Percentiles rank a stretch among this genome's conserved stretches.
Conservation (phyloP, 345 rosid genomes). For the Euclidium syriacum region DNA sequence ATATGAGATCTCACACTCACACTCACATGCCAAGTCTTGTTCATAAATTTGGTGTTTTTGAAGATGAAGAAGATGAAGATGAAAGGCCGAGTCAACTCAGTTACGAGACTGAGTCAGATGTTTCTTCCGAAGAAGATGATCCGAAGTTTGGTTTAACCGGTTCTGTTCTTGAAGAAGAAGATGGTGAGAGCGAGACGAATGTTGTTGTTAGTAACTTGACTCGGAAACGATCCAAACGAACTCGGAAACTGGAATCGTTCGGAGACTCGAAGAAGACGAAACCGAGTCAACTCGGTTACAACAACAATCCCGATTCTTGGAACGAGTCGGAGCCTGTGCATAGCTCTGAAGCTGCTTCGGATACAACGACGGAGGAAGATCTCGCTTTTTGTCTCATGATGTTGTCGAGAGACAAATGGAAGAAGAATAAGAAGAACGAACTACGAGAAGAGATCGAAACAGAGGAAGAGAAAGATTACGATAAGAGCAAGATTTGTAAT, state of each 20-base stretch:
- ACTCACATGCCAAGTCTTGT: slow-evolving; percentile 67
- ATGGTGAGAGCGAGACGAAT: slow-evolving; percentile 69
- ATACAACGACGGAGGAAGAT: slow-evolving; percentile 74
- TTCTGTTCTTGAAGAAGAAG: slow-evolving; percentile 55
- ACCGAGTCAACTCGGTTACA: slow-evolving; percentile 22
- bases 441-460: slow-evolving; percentile 36
- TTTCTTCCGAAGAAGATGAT: slow-evolving; percentile 48
- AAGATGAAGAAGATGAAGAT: slow-evolving; percentile 23
- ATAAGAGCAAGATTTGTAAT: slow-evolving; percentile 26
- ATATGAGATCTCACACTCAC: slow-evolving; percentile 78
- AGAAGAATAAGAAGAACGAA: slow-evolving; percentile 33
- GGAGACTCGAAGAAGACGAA: slow-evolving; percentile 20
- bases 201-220: slow-evolving; percentile 30
- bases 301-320: too few relatives aligned
- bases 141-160: slow-evolving; percentile 48
- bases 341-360: slow-evolving; percentile 81
- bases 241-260: slow-evolving; percentile 33
- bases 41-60: slow-evolving; percentile 9
- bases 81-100: slow-evolving; percentile 34
- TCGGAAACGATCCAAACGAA: slow-evolving; percentile 61
- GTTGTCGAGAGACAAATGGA: slow-evolving; percentile 87
- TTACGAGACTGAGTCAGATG: slow-evolving; percentile 35
- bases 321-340: slow-evolving; percentile 49
- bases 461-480: slow-evolving; percentile 39
- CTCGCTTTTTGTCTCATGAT: slow-evolving; percentile 92